A percentile compares a stretch with the other conserved stretches of the same genome.
Evolutionary conservation across 495 filamentous ascomycete genomes (phyloP).

Genomic region (Trichoderma gamsii): DNA sequence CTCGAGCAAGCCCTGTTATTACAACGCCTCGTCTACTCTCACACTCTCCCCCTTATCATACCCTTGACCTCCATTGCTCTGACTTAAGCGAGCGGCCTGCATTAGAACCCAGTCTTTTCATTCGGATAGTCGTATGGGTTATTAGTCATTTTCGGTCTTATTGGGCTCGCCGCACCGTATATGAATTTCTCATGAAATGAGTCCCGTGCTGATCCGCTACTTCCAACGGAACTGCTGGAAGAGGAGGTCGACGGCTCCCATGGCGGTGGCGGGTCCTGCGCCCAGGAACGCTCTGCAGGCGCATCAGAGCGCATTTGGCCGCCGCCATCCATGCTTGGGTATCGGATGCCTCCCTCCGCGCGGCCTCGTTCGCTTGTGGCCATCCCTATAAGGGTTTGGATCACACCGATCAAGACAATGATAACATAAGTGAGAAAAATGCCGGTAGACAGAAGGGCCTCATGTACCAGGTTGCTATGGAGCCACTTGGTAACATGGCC

Average conservation of each 20-base stretch:
- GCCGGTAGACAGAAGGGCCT: conserved; percentile 68
- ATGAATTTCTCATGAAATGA: background rate
- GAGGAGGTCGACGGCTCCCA: background rate
- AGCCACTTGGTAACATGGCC: conserved; percentile 57
- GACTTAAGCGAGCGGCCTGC: background rate
- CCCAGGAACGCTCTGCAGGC: background rate
- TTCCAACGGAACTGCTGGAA: background rate
- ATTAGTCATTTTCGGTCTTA: background rate
- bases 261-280: background rate
- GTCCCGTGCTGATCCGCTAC: background rate
- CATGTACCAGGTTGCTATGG: conserved; percentile 56
- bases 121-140: background rate
- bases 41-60: background rate
- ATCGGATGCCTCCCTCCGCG: conserved; percentile 41
- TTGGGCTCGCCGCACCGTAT: conserved; percentile 1
- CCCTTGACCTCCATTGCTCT: background rate
- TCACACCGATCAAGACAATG: conserved; percentile 64
- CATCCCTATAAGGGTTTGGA: conserved; percentile 54
- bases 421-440: conserved; percentile 71
- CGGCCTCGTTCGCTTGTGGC: conserved; percentile 44
- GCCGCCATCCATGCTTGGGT: conserved; percentile 13
- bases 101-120: conserved; percentile 1
- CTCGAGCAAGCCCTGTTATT: background rate
- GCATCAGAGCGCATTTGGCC: background rate
- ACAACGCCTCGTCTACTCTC: background rate